Evolutionary conservation across 768 basidiomycete genomes (phyloP).

Genomic region (Tricholoma flavovirens): DNA sequence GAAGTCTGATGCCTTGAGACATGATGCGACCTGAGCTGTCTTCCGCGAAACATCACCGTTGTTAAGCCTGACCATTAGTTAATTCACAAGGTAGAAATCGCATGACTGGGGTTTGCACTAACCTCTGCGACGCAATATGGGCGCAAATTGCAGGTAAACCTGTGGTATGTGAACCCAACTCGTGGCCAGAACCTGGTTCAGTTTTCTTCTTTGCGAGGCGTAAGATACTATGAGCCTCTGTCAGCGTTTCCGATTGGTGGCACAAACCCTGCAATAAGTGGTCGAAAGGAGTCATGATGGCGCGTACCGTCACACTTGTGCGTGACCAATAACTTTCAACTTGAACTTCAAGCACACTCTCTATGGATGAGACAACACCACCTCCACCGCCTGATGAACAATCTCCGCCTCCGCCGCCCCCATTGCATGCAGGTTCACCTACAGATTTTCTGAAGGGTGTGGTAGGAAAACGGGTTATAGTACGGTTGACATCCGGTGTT

Average conservation of each 20-base stretch:
- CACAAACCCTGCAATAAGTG: conserved; percentile 25
- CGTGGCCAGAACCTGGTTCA: conserved; percentile 43
- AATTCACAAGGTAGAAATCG: neutral
- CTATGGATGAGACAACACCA: conserved; percentile 15
- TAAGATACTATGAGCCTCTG: conserved; percentile 27
- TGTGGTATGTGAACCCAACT: conserved; percentile 29
- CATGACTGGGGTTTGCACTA: no score
- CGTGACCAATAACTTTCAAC: neutral
- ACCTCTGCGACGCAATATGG: conserved; percentile 45
- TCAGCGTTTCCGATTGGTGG: conserved; percentile 27
- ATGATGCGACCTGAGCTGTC: conserved; percentile 29
- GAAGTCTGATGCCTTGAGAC: conserved; percentile 26
- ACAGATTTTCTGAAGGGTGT: conserved; percentile 94
- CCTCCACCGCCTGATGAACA: conserved; percentile 27
- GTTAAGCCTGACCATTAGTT: conserved; percentile 21
- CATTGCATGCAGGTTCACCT: conserved; percentile 65
- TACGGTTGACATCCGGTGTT: conserved; percentile 85
- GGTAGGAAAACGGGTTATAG: conserved; percentile 93
- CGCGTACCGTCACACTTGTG: neutral
- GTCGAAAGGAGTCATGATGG: conserved; percentile 22
- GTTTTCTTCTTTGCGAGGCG: conserved; percentile 36
- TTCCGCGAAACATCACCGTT: conserved; percentile 25
- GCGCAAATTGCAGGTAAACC: conserved; percentile 48
- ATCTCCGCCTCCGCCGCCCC: conserved; percentile 45
- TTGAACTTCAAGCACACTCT: no score